Percentiles rank a stretch among this genome's conserved stretches.
These are phyloP conservation scores for Pythium angustatum DNA, from an alignment of 352 stramenopile genomes.

Conservation along the genomic window DNA sequence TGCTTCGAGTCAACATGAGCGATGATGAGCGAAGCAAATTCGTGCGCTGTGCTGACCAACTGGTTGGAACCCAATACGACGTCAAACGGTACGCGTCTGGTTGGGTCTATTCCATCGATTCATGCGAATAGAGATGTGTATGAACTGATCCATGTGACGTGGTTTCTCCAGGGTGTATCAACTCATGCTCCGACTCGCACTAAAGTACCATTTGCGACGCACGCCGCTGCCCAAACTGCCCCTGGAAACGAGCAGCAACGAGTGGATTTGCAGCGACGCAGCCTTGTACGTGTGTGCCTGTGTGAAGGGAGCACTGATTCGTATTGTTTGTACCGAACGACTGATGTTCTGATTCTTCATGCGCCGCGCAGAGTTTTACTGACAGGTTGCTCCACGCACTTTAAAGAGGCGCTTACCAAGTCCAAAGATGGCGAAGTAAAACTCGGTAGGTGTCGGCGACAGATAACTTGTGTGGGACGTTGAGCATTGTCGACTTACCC, in stretches of 20 bases:
- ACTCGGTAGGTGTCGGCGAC: conserved; percentile 61
- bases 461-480: too few relatives aligned
- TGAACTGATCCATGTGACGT: neutral
- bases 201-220: conserved; percentile 49
- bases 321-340: neutral
- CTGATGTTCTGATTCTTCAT: neutral
- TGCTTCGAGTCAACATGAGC: conserved; percentile 54
- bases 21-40: conserved; percentile 51
- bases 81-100: conserved; percentile 41
- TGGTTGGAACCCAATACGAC: conserved; percentile 69
- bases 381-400: conserved; percentile 55
- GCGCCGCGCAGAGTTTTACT: conserved; percentile 47
- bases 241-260: conserved; percentile 50
- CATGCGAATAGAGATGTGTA: too few relatives aligned
- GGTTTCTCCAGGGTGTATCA: conserved; percentile 47
- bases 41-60: conserved; percentile 55
- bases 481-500: neutral
- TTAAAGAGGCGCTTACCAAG: conserved; percentile 50
- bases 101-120: neutral
- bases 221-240: conserved; percentile 49
- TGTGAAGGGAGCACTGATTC: neutral
- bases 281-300: conserved; percentile 48
- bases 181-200: conserved; percentile 52
- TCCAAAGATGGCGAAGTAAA: conserved; percentile 38
- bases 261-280: conserved; percentile 79